phyloP scores from a whole-genome alignment of 495 filamentous ascomycete genomes.

The Daldinia decipiens region DNA sequence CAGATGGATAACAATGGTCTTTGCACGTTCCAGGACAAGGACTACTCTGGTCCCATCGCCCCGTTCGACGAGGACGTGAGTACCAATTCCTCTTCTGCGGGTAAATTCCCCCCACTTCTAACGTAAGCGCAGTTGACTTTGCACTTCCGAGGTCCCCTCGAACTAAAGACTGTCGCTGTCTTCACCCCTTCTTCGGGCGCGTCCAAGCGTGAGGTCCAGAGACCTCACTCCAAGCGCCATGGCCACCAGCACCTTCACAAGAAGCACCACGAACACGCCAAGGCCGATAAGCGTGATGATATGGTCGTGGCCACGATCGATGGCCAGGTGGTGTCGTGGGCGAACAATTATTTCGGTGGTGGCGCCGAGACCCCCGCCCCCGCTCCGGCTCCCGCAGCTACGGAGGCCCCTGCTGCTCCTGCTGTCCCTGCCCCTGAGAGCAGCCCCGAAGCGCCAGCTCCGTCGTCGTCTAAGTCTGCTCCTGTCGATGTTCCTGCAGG shows the following conservation, averaged over 20 bases:
- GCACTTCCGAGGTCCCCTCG: constrained; percentile 74
- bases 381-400: background rate
- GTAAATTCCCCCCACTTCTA: constrained; percentile 23
- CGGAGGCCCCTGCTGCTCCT: background rate
- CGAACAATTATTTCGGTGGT: constrained; percentile 66
- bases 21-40: constrained; percentile 60
- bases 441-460: background rate
- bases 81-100: constrained; percentile 23
- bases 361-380: constrained; percentile 30
- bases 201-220: constrained; percentile 38
- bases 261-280: constrained; percentile 45
- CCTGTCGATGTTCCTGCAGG: constrained; percentile 39
- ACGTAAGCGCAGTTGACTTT: constrained; percentile 65
- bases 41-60: constrained; percentile 66
- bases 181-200: constrained; percentile 59
- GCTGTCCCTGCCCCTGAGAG: background rate
- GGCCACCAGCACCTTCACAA: constrained; percentile 50
- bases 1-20: constrained; percentile 66
- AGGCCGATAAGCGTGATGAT: constrained; percentile 36
- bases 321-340: constrained; percentile 69
- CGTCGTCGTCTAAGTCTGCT: background rate
- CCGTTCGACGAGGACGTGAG: constrained; percentile 75
- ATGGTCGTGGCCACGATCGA: constrained; percentile 70
- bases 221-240: constrained; percentile 51
- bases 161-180: constrained; percentile 70